Conservation (phyloP, 2,329 filamentous ascomycete genomes). For the Monilinia aucupariae region DNA sequence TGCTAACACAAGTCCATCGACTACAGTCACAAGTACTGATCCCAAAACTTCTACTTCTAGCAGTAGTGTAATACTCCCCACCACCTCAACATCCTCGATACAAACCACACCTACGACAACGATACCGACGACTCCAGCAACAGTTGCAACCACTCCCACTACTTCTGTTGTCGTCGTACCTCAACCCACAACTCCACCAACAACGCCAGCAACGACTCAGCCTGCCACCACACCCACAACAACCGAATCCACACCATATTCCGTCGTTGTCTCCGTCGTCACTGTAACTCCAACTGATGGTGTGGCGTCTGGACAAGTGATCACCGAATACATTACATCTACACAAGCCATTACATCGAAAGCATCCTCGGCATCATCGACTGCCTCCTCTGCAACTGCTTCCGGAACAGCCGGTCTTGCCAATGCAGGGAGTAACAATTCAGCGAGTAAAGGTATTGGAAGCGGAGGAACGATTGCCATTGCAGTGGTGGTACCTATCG, state of each 20-base stretch:
- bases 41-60: background rate
- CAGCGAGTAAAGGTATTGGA: slow-evolving; percentile 17
- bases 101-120: slow-evolving; percentile 22
- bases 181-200: slow-evolving; percentile 7
- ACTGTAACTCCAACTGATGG: slow-evolving; percentile 11
- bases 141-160: slow-evolving; percentile 17
- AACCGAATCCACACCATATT: slow-evolving; percentile 29
- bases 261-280: slow-evolving; percentile 16
- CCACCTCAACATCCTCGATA: slow-evolving; percentile 20
- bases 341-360: slow-evolving; percentile 13
- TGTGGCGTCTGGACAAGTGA: slow-evolving; percentile 12
- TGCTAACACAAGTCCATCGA: slow-evolving; percentile 30
- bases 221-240: slow-evolving; percentile 24
- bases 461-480: slow-evolving; percentile 75
- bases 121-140: slow-evolving; percentile 24
- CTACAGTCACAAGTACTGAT: slow-evolving; percentile 22
- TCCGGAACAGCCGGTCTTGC: slow-evolving; percentile 22
- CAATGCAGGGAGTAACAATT: background rate
- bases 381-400: slow-evolving; percentile 28
- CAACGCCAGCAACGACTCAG: slow-evolving; percentile 21
- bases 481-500: slow-evolving; percentile 90
- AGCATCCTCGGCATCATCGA: slow-evolving; percentile 18
- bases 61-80: slow-evolving; percentile 7
- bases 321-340: slow-evolving; percentile 21
- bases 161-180: slow-evolving; percentile 15